Percentiles rank a stretch among this genome's conserved stretches.
phyloP scores from a whole-genome alignment of 2,329 filamentous ascomycete genomes.

The Aspergillus japonicus region DNA sequence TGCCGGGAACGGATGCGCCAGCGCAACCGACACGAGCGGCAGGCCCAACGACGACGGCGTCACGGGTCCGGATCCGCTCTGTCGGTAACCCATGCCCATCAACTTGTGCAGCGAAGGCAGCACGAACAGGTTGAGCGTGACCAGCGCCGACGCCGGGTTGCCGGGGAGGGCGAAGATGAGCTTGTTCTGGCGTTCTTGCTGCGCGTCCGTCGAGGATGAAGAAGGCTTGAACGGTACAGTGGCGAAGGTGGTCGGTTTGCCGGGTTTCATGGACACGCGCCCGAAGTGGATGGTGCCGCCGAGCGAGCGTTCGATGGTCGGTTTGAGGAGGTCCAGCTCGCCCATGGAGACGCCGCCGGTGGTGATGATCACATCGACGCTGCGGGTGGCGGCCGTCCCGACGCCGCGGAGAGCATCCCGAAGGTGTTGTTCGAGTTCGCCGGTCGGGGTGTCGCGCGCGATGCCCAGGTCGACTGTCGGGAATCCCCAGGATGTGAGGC shows the following conservation, averaged over 20 bases:
- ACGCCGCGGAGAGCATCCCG: conserved; percentile 66
- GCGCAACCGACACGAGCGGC: conserved; percentile 66
- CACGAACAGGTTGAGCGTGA: conserved; percentile 92
- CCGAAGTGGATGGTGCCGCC: conserved; percentile 96
- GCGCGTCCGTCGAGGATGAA: conserved; percentile 36
- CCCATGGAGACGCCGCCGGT: conserved; percentile 97
- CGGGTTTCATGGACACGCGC: conserved; percentile 94
- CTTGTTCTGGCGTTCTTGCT: conserved; percentile 61
- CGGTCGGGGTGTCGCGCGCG: conserved; percentile 57
- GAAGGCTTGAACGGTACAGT: conserved; percentile 67
- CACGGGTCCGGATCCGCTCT: neutral
- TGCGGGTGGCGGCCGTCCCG: conserved; percentile 43
- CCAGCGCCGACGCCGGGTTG: conserved; percentile 88
- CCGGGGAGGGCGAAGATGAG: conserved; percentile 88
- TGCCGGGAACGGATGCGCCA: conserved; percentile 70
- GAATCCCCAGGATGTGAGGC: conserved; percentile 71
- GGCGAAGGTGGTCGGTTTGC: conserved; percentile 96
- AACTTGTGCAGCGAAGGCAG: conserved; percentile 79
- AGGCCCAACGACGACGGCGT: conserved; percentile 54
- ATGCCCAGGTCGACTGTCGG: conserved; percentile 83
- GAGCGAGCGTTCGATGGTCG: conserved; percentile 85
- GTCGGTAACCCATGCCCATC: conserved; percentile 56
- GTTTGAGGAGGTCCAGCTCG: conserved; percentile 92
- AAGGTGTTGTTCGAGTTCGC: conserved; percentile 72
- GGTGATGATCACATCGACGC: conserved; percentile 80